Percentiles rank a stretch among this genome's conserved stretches.
Conservation (phyloP, 495 filamentous ascomycete species). For the Trichoderma orchidacearum region DNA sequence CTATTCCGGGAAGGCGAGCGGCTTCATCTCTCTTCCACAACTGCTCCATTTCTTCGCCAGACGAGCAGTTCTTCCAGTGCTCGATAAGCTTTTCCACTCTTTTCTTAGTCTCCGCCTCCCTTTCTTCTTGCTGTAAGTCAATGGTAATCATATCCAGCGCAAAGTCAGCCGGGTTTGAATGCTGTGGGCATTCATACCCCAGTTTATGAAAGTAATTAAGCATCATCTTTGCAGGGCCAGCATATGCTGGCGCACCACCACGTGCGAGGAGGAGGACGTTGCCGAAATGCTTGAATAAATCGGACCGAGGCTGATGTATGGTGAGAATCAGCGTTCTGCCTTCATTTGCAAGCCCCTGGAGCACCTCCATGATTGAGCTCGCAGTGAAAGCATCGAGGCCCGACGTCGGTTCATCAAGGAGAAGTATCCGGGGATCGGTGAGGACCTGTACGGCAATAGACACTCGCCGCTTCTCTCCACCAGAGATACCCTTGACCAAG, state of each 20-base stretch:
- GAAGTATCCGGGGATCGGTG: slow-evolving; percentile 53
- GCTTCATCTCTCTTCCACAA: not conserved
- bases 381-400: slow-evolving; percentile 67
- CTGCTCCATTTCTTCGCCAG: not conserved
- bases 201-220: slow-evolving; percentile 45
- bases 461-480: slow-evolving; percentile 62
- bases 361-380: slow-evolving; percentile 57
- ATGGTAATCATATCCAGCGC: slow-evolving; percentile 63
- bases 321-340: slow-evolving; percentile 61
- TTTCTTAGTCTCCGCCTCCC: slow-evolving; percentile 42
- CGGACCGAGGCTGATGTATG: slow-evolving; percentile 62
- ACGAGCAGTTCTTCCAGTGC: slow-evolving; percentile 22
- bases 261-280: slow-evolving; percentile 55
- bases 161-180: slow-evolving; percentile 65
- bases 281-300: slow-evolving; percentile 56
- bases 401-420: slow-evolving; percentile 65
- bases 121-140: slow-evolving; percentile 47
- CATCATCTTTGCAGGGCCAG: slow-evolving; percentile 50
- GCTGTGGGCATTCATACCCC: slow-evolving; percentile 47
- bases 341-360: slow-evolving; percentile 54
- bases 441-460: slow-evolving; percentile 65
- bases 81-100: slow-evolving; percentile 45
- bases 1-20: not conserved
- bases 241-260: slow-evolving; percentile 53
- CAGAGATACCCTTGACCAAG: slow-evolving; percentile 60